phyloP scores from a whole-genome alignment of 352 stramenopile genomes.

The Globisporangium sylvaticum region DNA sequence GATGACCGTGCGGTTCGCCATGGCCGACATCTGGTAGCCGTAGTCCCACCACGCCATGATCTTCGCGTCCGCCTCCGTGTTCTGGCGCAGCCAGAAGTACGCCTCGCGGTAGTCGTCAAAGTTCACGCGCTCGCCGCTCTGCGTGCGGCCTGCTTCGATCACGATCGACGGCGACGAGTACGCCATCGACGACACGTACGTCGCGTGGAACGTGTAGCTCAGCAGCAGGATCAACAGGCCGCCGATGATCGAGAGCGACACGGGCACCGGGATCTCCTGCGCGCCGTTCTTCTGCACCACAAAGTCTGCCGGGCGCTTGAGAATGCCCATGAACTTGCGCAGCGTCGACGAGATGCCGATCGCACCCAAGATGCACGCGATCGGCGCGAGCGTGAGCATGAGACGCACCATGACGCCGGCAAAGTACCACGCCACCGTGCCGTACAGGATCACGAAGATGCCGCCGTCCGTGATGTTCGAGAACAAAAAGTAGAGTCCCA shows the following conservation, averaged over 20 bases:
- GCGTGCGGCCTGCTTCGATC: conserved; percentile 77
- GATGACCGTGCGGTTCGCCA: conserved; percentile 87
- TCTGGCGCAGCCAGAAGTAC: conserved; percentile 88
- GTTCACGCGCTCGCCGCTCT: conserved; percentile 77
- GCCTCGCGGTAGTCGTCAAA: conserved; percentile 98
- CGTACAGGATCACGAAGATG: conserved; percentile 93
- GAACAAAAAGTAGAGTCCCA: conserved; percentile 91
- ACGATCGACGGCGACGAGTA: conserved; percentile 92
- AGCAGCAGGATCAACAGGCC: conserved; percentile 69
- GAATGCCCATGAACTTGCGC: conserved; percentile 75
- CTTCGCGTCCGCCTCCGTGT: conserved; percentile 85
- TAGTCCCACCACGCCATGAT: conserved; percentile 92
- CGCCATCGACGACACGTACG: conserved; percentile 87
- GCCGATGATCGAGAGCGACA: conserved; percentile 54
- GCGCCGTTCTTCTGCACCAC: conserved; percentile 48
- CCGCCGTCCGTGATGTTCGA: conserved; percentile 83
- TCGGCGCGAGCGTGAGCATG: conserved; percentile 90
- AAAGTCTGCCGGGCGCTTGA: conserved; percentile 52
- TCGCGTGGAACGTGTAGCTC: conserved; percentile 87
- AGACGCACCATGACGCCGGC: conserved; percentile 91
- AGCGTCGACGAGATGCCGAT: conserved; percentile 80
- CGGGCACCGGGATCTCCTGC: conserved; percentile 56
- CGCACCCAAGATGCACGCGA: conserved; percentile 89
- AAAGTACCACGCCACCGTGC: conserved; percentile 92
- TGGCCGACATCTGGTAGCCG: conserved; percentile 90